A percentile compares a stretch with the other conserved stretches of the same genome.
phyloP scores from a whole-genome alignment of 2,329 filamentous ascomycete genomes.

The Aspergillus caelatus region DNA sequence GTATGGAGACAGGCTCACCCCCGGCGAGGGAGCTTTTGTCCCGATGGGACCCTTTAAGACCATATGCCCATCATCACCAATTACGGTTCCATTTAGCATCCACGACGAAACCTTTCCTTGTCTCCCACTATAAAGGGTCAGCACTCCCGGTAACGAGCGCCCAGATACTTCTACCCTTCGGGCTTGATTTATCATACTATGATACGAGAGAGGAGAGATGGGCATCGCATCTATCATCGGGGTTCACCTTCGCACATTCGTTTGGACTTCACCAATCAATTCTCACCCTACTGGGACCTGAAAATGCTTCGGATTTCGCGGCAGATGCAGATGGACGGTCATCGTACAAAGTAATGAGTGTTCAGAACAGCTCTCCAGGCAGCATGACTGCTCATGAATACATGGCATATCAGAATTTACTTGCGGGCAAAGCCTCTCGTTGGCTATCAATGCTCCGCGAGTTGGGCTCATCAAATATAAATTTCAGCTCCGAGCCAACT shows the following conservation, averaged over 20 bases:
- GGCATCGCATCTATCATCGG: neutral
- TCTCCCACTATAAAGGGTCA: neutral
- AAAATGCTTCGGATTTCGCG: neutral
- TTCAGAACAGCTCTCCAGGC: neutral
- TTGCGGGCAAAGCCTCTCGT: neutral
- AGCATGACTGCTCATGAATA: neutral
- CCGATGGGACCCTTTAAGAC: neutral
- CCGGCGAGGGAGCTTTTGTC: neutral
- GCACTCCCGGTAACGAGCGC: neutral
- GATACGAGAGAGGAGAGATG: neutral
- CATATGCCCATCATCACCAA: neutral
- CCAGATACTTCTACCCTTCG: neutral
- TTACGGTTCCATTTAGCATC: neutral
- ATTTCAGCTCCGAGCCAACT: neutral
- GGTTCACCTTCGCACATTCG: neutral
- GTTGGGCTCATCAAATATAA: constrained; percentile 6
- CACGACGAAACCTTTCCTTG: constrained; percentile 5
- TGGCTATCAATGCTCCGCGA: constrained; percentile 3
- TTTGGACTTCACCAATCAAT: neutral
- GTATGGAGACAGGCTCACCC: neutral
- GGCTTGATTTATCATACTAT: neutral
- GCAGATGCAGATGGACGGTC: neutral
- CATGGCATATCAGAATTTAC: neutral
- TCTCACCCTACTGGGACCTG: neutral
- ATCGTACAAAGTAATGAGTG: neutral